Conservation (phyloP, 768 basidiomycete species). For the Psilocybe azurescens region DNA sequence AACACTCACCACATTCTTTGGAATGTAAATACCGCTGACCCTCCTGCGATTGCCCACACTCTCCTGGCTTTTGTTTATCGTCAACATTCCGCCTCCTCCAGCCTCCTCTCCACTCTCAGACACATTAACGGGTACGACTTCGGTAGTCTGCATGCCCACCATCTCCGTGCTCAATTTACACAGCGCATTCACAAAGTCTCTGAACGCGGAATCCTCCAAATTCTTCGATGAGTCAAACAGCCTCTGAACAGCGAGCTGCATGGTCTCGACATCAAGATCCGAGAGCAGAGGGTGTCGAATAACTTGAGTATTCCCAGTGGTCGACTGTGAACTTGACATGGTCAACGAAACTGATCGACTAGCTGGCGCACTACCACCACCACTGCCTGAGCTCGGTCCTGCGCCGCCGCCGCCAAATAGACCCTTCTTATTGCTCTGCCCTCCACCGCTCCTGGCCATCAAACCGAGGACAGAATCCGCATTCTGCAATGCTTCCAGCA, state of each 20-base stretch:
- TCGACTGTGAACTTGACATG: slow-evolving; percentile 29
- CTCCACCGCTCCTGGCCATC: slow-evolving; percentile 46
- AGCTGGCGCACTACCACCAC: slow-evolving; percentile 34
- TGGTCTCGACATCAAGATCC: slow-evolving; percentile 78
- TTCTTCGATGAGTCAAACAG: slow-evolving; percentile 88
- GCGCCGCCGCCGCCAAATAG: slow-evolving; percentile 21
- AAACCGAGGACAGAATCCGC: slow-evolving; percentile 88
- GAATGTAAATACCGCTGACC: slow-evolving; percentile 89
- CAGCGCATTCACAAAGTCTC: slow-evolving; percentile 74
- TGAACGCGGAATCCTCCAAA: slow-evolving; percentile 83
- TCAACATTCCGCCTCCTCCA: slow-evolving; percentile 23
- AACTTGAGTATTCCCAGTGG: slow-evolving; percentile 22
- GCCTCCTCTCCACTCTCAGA: slow-evolving; percentile 49
- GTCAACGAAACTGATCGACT: slow-evolving; percentile 43
- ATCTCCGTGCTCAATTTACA: slow-evolving; percentile 91
- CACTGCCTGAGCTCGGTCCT: slow-evolving; percentile 5
- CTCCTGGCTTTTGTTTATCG: slow-evolving; percentile 26
- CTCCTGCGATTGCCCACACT: slow-evolving; percentile 62
- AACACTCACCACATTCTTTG: slow-evolving; percentile 65
- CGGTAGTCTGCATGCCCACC: slow-evolving; percentile 83
- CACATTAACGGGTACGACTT: slow-evolving; percentile 31
- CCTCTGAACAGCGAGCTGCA: slow-evolving; percentile 76
- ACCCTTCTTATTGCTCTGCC: slow-evolving; percentile 37
- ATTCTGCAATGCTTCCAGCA: slow-evolving; percentile 91
- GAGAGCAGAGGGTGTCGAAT: slow-evolving; percentile 65